phyloP scores from a whole-genome alignment of 345 rosid genomes.

The Melaleuca alternifolia region DNA sequence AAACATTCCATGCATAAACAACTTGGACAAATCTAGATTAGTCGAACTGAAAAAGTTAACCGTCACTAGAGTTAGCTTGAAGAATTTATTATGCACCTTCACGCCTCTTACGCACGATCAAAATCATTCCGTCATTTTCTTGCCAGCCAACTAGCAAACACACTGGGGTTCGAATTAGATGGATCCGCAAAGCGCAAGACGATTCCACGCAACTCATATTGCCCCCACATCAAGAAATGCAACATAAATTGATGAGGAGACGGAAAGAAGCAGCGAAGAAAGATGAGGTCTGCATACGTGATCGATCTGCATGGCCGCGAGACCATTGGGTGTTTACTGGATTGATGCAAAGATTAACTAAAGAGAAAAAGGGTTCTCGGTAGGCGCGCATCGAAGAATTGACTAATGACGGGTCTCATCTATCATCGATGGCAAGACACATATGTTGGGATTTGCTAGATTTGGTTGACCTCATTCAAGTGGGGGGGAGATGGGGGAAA shows the following conservation, averaged over 20 bases:
- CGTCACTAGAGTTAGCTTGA: background rate
- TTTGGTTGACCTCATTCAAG: slow-evolving; percentile 19
- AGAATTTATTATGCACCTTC: background rate
- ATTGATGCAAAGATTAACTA: background rate
- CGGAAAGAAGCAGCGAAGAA: background rate
- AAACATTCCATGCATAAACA: background rate
- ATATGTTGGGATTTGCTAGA: slow-evolving; percentile 60
- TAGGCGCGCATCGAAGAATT: background rate
- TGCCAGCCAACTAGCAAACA: background rate
- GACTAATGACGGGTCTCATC: background rate
- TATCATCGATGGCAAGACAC: slow-evolving; percentile 1
- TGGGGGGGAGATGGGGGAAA: background rate
- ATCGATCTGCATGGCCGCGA: background rate
- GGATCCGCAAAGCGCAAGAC: background rate
- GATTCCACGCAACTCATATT: background rate
- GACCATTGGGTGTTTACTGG: background rate
- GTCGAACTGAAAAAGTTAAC: background rate
- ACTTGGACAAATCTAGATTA: background rate
- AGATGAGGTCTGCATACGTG: background rate
- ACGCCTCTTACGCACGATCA: background rate
- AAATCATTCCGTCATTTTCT: background rate
- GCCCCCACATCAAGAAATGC: background rate
- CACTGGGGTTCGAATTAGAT: background rate
- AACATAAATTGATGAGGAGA: background rate
- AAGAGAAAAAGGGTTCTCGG: background rate